Percentiles rank a stretch among this genome's conserved stretches.
Conservation (phyloP, 225 moss, liverwort and hornwort genomes). For the Sphagnum tenellum region DNA sequence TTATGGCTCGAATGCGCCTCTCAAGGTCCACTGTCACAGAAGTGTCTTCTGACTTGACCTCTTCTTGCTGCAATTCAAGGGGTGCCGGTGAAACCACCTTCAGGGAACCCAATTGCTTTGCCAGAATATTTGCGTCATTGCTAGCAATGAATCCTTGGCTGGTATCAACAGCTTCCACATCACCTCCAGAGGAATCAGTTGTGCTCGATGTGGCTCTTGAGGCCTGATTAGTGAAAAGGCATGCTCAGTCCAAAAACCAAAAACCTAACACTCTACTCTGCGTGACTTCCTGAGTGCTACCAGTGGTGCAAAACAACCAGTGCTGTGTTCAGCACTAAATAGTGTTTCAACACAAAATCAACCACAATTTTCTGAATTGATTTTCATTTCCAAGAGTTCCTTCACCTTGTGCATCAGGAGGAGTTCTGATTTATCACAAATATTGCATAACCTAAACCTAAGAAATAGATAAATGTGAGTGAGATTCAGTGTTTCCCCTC, state of each 20-base stretch:
- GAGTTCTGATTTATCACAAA: no score
- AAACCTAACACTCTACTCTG: not conserved
- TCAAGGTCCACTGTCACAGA: conserved; percentile 33
- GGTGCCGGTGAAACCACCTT: conserved; percentile 20
- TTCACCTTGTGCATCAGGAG: no score
- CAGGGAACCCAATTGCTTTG: conserved; percentile 40
- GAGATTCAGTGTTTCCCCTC: no score
- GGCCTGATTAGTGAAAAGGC: no score
- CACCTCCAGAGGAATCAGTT: conserved; percentile 15
- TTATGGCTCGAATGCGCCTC: conserved; percentile 62
- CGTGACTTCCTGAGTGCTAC: no score
- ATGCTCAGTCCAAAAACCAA: no score
- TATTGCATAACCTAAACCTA: no score
- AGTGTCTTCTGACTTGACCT: conserved; percentile 14
- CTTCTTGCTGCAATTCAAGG: conserved; percentile 15
- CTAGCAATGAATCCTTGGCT: conserved; percentile 17
- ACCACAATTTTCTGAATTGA: no score
- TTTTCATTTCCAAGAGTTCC: no score
- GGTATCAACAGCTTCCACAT: conserved; percentile 15
- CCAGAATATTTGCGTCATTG: conserved; percentile 19
- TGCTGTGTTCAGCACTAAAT: no score
- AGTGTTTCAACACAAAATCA: no score
- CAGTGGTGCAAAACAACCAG: no score
- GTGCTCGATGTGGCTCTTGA: conserved; percentile 4
- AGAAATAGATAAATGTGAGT: conserved; percentile 10